Base-by-base conservation (phyloP, 179 eudicot species). In the Amaranthus tricolor region DNA sequence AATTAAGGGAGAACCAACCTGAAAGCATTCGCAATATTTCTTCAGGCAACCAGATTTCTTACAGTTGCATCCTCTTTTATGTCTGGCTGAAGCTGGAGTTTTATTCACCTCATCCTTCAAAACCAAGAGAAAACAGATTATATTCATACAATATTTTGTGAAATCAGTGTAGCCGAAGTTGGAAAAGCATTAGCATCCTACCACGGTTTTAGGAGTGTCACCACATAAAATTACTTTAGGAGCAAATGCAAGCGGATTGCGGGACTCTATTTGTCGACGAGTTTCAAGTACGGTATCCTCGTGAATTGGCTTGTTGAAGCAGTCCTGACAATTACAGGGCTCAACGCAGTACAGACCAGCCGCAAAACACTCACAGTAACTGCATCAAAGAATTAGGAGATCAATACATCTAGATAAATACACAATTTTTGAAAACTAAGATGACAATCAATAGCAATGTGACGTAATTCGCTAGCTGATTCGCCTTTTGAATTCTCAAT, bases 191-290 rank as follows among this genome's bases (percentile, higher is more conserved):
- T 86, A 43, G 44, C 74, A 9, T 50, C 87, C 52, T 70, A 91
- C 94, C 94, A 79, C 71, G 64, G 74, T 82, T 62, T 84, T 76
- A 15, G 81, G 74, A 56, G 84, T 75, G 65, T 84, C 87, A 24
- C 91, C 77, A 74, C 80, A 78, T 66, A 79, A 76, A 63, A 92
- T 82, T 63, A 94, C 98, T 89, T 92, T 94, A 40, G 98, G 98
- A 83, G 98, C 98, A 82, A 94, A 94, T 59, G 98, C 98, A 83
- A 94, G 97, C 15, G 98, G 98, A 78, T 92, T 94, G 75, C 98
- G 93, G 54, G 96, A 86, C 84, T 92, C 97, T 72, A 94, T 94
- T 83, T 88, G 96, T 74, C 86, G 90, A 75, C 98, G 96, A 74
- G 97, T 89, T 77, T 87, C 89, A 72, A 94, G 88, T 65, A 94